Conservation (phyloP, 257 asterid genomes). For the Jacaranda copaia region DNA sequence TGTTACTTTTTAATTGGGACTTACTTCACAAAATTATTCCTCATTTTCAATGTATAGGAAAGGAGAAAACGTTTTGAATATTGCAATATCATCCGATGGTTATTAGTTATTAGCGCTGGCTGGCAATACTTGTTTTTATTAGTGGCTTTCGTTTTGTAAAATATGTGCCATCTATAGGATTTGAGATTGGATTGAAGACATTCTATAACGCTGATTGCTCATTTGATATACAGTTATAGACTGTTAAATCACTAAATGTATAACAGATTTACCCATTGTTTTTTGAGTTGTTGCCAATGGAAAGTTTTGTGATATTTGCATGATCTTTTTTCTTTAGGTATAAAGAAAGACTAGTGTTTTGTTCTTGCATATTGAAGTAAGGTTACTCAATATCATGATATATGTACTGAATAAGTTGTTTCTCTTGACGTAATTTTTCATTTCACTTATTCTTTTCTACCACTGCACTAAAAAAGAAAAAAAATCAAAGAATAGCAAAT, state of each 20-base stretch:
- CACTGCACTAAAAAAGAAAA: no score
- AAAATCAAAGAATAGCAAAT: no score
- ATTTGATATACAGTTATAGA: not conserved
- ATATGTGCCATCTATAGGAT: not conserved
- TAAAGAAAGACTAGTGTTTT: no score
- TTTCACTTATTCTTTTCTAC: no score
- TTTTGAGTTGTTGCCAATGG: constrained; percentile 6
- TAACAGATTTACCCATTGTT: not conserved
- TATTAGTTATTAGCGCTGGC: constrained; percentile 10
- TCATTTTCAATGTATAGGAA: not conserved
- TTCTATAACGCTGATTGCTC: not conserved
- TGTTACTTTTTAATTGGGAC: constrained; percentile 13
- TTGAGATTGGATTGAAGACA: not conserved
- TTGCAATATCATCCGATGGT: constrained; percentile 22
- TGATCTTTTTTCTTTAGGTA: not conserved
- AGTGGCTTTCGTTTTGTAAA: constrained; percentile 2
- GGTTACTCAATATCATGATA: no score
- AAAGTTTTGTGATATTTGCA: not conserved
- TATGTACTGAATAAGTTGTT: no score
- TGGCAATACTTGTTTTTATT: not conserved
- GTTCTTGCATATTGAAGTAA: no score
- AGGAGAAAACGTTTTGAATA: constrained; percentile 13
- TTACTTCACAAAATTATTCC: constrained; percentile 12
- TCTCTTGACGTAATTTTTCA: no score
- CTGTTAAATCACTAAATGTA: constrained; percentile 8